These are phyloP conservation scores for Metschnikowia kunwiensis DNA, from an alignment of 805 yeast species.

Conservation along the genomic window DNA sequence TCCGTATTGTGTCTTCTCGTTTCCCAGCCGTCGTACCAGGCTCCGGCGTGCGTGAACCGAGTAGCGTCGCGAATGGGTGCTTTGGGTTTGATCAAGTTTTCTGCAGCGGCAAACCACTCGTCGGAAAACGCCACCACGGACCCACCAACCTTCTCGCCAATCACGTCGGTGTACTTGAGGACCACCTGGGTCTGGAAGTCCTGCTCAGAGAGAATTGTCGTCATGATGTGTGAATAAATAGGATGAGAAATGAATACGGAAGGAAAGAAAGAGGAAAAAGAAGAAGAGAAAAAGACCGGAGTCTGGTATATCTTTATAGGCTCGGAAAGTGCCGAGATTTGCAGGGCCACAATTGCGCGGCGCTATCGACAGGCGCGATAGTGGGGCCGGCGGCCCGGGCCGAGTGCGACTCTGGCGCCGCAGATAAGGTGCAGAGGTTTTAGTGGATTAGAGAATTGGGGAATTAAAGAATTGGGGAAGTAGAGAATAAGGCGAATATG, in stretches of 20 bases:
- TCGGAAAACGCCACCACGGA: constrained; percentile 66
- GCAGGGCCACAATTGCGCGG: too few relatives aligned
- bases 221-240: constrained; percentile 12
- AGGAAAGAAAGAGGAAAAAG: neutral
- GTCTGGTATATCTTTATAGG: neutral
- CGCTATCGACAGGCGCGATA: too few relatives aligned
- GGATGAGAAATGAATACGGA: neutral
- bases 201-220: constrained; percentile 20
- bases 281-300: neutral
- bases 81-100: constrained; percentile 75
- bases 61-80: constrained; percentile 81
- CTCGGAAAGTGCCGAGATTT: neutral
- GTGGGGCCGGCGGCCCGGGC: too few relatives aligned
- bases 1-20: constrained; percentile 88
- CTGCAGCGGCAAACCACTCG: constrained; percentile 95
- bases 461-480: too few relatives aligned
- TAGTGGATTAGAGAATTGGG: too few relatives aligned
- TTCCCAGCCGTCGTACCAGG: constrained; percentile 99
- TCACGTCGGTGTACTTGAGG: constrained; percentile 66
- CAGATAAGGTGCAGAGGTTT: too few relatives aligned
- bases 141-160: constrained; percentile 84
- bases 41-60: constrained; percentile 78
- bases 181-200: constrained; percentile 48
- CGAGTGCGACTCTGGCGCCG: too few relatives aligned
- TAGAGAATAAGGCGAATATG: too few relatives aligned